Percentiles rank a stretch among this genome's conserved stretches.
Evolutionary conservation across 1,284 basidiomycete genomes (phyloP).

Genomic region (Cronartium ribicola): DNA sequence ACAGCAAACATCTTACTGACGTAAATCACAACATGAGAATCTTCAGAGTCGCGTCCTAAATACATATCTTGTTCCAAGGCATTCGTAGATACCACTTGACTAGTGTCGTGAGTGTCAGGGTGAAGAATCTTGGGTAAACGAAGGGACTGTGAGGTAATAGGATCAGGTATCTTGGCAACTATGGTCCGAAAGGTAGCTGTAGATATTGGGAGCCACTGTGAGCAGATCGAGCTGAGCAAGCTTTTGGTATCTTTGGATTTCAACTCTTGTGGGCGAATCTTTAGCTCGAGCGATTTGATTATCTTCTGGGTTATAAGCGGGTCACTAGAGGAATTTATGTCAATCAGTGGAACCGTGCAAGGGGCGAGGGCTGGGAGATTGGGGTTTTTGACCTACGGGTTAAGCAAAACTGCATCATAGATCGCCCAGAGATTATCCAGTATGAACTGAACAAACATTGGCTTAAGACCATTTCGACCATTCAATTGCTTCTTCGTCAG

Average conservation of each 20-base stretch:
- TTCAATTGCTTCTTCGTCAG: constrained; percentile 77
- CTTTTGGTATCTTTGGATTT: constrained; percentile 83
- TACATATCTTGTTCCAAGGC: constrained; percentile 79
- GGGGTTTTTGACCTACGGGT: constrained; percentile 64
- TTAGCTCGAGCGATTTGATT: constrained; percentile 73
- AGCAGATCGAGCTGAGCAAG: constrained; percentile 79
- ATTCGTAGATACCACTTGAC: constrained; percentile 63
- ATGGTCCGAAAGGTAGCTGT: constrained; percentile 87
- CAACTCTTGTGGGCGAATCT: constrained; percentile 81
- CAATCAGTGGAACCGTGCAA: constrained; percentile 28
- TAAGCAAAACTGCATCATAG: constrained; percentile 78
- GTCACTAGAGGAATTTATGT: constrained; percentile 59
- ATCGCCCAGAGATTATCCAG: constrained; percentile 97
- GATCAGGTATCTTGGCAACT: constrained; percentile 86
- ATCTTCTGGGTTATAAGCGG: constrained; percentile 86
- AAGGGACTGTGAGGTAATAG: constrained; percentile 71
- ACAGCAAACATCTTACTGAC: constrained; percentile 99
- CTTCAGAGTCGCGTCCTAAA: constrained; percentile 61
- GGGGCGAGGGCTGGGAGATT: background rate
- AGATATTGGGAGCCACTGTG: constrained; percentile 93
- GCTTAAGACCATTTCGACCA: constrained; percentile 68
- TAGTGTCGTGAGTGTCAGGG: constrained; percentile 58
- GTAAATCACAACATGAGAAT: constrained; percentile 71
- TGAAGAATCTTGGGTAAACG: constrained; percentile 91
- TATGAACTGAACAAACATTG: constrained; percentile 97